Evolutionary conservation across 2,329 filamentous ascomycete species (phyloP).

Genomic region (Pezicula carpinea): DNA sequence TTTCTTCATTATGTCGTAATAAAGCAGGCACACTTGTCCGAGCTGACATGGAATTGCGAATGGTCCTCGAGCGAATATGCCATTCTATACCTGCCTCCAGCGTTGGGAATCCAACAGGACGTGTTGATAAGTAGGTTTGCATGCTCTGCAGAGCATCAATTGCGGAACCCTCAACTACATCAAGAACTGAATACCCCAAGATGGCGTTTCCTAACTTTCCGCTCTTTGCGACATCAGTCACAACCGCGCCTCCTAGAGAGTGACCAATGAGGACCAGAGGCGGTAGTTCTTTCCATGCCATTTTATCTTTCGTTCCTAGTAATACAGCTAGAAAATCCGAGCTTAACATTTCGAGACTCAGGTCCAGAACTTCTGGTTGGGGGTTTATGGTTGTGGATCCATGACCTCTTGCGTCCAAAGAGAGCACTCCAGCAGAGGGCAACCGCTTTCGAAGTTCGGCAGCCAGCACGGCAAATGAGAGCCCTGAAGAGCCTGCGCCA

Average conservation of each 20-base stretch:
- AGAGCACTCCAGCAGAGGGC: slow-evolving; percentile 77
- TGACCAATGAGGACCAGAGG: slow-evolving; percentile 82
- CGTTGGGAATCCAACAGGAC: slow-evolving; percentile 74
- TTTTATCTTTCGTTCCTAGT: slow-evolving; percentile 56
- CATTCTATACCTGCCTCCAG: slow-evolving; percentile 82
- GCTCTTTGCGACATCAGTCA: slow-evolving; percentile 74
- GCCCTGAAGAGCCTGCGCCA: slow-evolving; percentile 85
- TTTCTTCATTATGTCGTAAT: slow-evolving; percentile 46
- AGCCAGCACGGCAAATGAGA: slow-evolving; percentile 83
- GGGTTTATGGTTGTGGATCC: slow-evolving; percentile 58
- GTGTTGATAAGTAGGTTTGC: slow-evolving; percentile 81
- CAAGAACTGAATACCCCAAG: slow-evolving; percentile 83
- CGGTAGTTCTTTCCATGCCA: slow-evolving; percentile 72
- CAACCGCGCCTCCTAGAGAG: slow-evolving; percentile 85
- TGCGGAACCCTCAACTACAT: slow-evolving; percentile 93
- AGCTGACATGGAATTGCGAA: slow-evolving; percentile 80
- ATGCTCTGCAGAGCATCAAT: slow-evolving; percentile 94
- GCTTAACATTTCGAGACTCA: slow-evolving; percentile 68
- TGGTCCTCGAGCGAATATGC: slow-evolving; percentile 84
- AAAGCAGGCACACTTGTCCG: slow-evolving; percentile 82
- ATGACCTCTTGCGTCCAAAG: slow-evolving; percentile 82
- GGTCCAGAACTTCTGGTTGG: slow-evolving; percentile 47
- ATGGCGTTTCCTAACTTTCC: slow-evolving; percentile 62
- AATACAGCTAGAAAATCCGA: slow-evolving; percentile 69
- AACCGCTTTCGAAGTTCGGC: slow-evolving; percentile 72